Conservation (phyloP, 495 filamentous ascomycete genomes). For the Paragyromitra xinjiangensis region DNA sequence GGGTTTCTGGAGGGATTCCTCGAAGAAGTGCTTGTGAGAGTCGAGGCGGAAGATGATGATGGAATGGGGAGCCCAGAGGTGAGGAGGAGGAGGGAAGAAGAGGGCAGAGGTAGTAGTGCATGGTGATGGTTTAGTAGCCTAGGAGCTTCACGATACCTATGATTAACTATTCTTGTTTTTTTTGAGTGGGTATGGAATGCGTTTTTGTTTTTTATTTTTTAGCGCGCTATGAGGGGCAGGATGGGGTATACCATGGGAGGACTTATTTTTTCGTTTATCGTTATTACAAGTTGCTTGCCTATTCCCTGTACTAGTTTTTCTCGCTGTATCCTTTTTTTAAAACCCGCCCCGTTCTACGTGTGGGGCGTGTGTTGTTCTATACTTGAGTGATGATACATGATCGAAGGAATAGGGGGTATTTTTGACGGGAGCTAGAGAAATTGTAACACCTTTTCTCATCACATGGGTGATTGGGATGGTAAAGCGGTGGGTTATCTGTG, state of each 20-base stretch:
- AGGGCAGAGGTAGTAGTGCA: slow-evolving; percentile 41
- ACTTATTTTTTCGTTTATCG: slow-evolving; percentile 28
- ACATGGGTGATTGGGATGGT: background rate
- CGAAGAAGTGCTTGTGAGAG: slow-evolving; percentile 91
- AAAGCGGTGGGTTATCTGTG: background rate
- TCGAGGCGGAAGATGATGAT: slow-evolving; percentile 83
- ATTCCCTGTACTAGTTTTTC: slow-evolving; percentile 28
- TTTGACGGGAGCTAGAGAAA: slow-evolving; percentile 12
- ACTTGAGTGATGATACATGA: slow-evolving; percentile 38
- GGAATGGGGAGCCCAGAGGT: slow-evolving; percentile 54
- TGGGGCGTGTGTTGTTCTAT: slow-evolving; percentile 26
- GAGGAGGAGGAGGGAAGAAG: slow-evolving; percentile 43
- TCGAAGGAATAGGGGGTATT: background rate
- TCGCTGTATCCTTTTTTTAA: slow-evolving; percentile 9
- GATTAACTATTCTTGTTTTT: slow-evolving; percentile 10
- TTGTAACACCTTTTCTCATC: slow-evolving; percentile 19
- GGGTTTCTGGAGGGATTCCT: slow-evolving; percentile 89
- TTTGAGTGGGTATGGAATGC: slow-evolving; percentile 8
- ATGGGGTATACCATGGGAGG: slow-evolving; percentile 28
- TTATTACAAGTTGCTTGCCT: slow-evolving; percentile 38
- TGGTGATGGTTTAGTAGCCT: background rate
- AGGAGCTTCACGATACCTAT: slow-evolving; percentile 9
- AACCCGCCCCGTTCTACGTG: background rate
- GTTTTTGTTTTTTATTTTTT: slow-evolving; percentile 27
- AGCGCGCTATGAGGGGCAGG: slow-evolving; percentile 16